These are phyloP conservation scores for Rhizopogon rudus DNA, from an alignment of 768 basidiomycete species.

Conservation along the genomic window DNA sequence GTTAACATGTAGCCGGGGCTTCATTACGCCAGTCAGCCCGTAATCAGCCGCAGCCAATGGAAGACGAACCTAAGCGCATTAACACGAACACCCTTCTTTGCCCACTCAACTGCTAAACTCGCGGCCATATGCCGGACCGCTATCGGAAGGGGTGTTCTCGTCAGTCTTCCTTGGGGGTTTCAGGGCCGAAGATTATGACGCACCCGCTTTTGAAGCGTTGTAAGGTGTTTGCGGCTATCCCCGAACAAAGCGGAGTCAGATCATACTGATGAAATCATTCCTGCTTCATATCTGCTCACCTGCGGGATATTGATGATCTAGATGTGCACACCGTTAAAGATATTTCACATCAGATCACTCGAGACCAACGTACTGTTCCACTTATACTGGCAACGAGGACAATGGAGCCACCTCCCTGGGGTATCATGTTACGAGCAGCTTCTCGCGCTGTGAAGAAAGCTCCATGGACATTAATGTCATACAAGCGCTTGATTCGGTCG, in stretches of 20 bases:
- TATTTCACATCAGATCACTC: conserved; percentile 5
- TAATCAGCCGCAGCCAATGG: not conserved
- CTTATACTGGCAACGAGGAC: conserved; percentile 90
- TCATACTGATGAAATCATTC: not conserved
- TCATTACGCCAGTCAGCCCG: conserved; percentile 5
- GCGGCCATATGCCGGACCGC: conserved; percentile 94
- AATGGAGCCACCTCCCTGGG: conserved; percentile 72
- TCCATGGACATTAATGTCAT: conserved; percentile 93
- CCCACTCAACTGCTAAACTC: conserved; percentile 94
- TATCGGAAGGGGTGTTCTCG: conserved; percentile 18
- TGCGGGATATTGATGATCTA: conserved; percentile 90
- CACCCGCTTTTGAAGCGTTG: conserved; percentile 92
- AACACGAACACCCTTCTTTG: conserved; percentile 81
- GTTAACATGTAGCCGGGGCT: conserved; percentile 96
- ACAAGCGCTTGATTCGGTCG: conserved; percentile 77
- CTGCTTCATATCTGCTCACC: conserved; percentile 29
- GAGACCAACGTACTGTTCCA: conserved; percentile 56
- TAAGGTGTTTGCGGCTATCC: conserved; percentile 85
- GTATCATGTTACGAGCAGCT: conserved; percentile 89
- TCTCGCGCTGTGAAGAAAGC: conserved; percentile 95
- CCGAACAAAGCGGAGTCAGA: not conserved
- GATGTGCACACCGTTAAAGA: conserved; percentile 10
- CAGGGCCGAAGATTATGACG: conserved; percentile 11
- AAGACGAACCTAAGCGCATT: conserved; percentile 63
- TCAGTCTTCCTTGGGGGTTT: conserved; percentile 4